These are phyloP conservation scores for Aristolochia fimbriata DNA, from an alignment of 164 flowering plant genomes.

Conservation along the genomic window DNA sequence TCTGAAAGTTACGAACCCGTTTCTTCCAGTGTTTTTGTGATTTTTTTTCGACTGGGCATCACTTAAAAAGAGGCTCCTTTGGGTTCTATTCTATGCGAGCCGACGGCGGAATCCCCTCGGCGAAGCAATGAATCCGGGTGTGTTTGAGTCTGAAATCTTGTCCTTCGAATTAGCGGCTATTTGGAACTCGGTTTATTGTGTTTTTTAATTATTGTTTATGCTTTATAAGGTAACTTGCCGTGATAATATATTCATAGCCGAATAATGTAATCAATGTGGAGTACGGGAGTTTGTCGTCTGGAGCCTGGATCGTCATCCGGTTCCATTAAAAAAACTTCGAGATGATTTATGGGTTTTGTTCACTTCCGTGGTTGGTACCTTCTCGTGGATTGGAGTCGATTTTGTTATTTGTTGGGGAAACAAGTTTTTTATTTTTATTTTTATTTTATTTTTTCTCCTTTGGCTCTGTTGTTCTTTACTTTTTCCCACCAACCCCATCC, in stretches of 20 bases:
- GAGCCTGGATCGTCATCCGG: slow-evolving; percentile 7
- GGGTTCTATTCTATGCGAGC: no score
- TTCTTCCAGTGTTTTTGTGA: no score
- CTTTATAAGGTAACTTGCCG: not conserved
- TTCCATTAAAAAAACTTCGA: slow-evolving; percentile 4
- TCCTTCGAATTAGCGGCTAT: not conserved
- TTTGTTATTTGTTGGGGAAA: no score
- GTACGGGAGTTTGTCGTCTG: not conserved
- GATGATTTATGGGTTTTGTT: not conserved
- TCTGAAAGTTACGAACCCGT: no score
- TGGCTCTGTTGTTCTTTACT: slow-evolving; percentile 1
- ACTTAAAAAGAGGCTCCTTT: no score
- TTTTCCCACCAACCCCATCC: slow-evolving; percentile 1
- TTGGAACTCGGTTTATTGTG: not conserved
- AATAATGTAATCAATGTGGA: not conserved
- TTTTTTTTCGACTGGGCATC: no score
- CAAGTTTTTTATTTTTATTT: not conserved
- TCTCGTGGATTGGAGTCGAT: not conserved
- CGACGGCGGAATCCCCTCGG: not conserved
- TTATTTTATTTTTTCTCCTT: not conserved
- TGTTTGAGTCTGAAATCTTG: not conserved
- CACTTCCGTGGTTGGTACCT: not conserved
- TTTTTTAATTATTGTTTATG: not conserved
- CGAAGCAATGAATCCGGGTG: not conserved
- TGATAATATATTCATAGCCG: not conserved